Evolutionary conservation across 2,329 filamentous ascomycete species (phyloP), one percentile per base, ranked within the genome.

Genomic region (Alternaria hordeiaustralica): DNA sequence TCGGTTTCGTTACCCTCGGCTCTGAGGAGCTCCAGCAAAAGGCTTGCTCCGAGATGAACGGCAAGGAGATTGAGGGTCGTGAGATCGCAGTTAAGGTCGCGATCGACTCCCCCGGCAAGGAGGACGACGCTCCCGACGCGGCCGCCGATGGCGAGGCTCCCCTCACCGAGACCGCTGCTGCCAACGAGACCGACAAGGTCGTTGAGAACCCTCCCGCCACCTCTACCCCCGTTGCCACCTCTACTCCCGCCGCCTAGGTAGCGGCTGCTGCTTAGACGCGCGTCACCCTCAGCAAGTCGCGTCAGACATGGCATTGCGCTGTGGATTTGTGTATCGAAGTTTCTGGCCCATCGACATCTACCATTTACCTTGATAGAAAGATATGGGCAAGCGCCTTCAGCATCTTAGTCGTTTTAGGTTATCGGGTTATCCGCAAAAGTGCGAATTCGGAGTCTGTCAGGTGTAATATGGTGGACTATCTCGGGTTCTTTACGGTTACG

Each of bases 41-140:
- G 91, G 96, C 96, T 71, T 96, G 97, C 71, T 80, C 85, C 57
- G 96, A 99, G 87, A 99, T 99, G 96, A 97, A 99, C 84, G 96
- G 94, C 85, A 98, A 97, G 90, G 93, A 97, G 82, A 96, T 99
- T 73, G 96, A 98, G 83, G 96, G 95, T 70, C 95, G 96, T 78
- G 95, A 98, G 87, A 99, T 99, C 75, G 96, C 96, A 71, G 96
- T 99, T 88, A 99, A 99, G 92, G 94, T 99, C 80, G 96, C 96
- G 80, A 98, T 99, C 79, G 96, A 99, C 87, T 97, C 94, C 87
- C 96, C 96, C 70, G 95, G 96, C 85, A 99, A 98, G 91, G 95
- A 97, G 84, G 95, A 97, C 80, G 89, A 92, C 78, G 91, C 86
- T 73, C 82, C 84, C 61, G 84, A 83, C 69, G 83, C 64, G n/a